phyloP scores from a whole-genome alignment of 768 basidiomycete genomes.

The Tricholoma flavovirens region DNA sequence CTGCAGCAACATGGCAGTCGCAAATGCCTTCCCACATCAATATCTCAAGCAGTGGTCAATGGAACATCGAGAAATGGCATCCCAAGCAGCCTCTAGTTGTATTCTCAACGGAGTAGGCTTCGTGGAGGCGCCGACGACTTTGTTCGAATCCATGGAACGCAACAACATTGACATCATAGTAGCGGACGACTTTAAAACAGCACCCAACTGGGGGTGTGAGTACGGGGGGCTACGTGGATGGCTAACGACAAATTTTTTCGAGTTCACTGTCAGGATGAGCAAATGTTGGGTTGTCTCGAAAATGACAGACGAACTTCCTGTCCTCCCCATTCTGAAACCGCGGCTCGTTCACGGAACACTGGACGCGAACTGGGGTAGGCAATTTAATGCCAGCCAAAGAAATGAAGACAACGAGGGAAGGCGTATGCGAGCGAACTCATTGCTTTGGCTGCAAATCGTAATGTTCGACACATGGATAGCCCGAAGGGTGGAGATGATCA shows the following conservation, averaged over 20 bases:
- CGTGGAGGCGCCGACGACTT: neutral
- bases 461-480: conserved; percentile 19
- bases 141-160: neutral
- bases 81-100: neutral
- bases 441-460: conserved; percentile 16
- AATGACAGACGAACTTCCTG: conserved; percentile 7
- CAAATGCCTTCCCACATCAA: conserved; percentile 4
- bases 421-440: conserved; percentile 6
- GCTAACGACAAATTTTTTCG: conserved; percentile 6
- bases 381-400: conserved; percentile 1
- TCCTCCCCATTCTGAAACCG: conserved; percentile 5
- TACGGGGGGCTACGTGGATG: conserved; percentile 16
- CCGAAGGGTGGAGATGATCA: conserved; percentile 10
- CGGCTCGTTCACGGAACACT: neutral
- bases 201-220: conserved; percentile 16
- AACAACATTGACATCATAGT: neutral
- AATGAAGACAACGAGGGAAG: neutral
- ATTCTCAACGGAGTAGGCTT: neutral
- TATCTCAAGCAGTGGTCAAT: neutral
- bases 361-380: neutral
- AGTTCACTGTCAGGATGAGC: conserved; percentile 10
- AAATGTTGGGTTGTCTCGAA: conserved; percentile 3
- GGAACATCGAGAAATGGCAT: neutral
- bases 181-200: conserved; percentile 12
- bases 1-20: conserved; percentile 2